These are phyloP conservation scores for Knoxia roxburghii DNA, from an alignment of 257 asterid species.

Conservation along the genomic window DNA sequence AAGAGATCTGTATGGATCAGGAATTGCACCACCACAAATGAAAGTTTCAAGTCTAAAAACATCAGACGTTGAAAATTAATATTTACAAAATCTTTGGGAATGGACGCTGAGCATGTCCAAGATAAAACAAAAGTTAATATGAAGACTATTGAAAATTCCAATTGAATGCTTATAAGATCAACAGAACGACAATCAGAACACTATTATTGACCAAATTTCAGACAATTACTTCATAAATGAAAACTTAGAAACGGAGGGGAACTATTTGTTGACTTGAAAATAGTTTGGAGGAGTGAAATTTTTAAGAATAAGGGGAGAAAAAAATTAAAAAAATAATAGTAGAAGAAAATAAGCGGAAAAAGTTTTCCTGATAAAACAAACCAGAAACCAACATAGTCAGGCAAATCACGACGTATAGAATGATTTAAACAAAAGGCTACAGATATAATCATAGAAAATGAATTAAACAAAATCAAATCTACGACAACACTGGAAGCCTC, in stretches of 20 bases:
- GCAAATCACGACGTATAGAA: not conserved
- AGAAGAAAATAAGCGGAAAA: not conserved
- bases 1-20: slow-evolving; percentile 17
- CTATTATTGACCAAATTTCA: not conserved
- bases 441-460: too few species aligned
- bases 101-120: not conserved
- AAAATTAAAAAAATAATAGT: not conserved
- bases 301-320: too few species aligned
- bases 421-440: not conserved
- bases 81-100: not conserved
- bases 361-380: not conserved
- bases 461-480: not conserved
- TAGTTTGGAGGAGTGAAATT: too few species aligned
- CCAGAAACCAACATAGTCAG: not conserved
- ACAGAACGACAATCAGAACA: not conserved
- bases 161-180: not conserved
- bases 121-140: not conserved
- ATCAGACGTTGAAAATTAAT: not conserved
- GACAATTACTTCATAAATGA: too few species aligned
- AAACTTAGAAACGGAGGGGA: not conserved
- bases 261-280: not conserved
- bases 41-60: not conserved
- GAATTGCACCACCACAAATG: not conserved
- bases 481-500: not conserved
- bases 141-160: not conserved